Conservation (phyloP, 176 grass and related monocot genomes). For the Phragmites australis region DNA sequence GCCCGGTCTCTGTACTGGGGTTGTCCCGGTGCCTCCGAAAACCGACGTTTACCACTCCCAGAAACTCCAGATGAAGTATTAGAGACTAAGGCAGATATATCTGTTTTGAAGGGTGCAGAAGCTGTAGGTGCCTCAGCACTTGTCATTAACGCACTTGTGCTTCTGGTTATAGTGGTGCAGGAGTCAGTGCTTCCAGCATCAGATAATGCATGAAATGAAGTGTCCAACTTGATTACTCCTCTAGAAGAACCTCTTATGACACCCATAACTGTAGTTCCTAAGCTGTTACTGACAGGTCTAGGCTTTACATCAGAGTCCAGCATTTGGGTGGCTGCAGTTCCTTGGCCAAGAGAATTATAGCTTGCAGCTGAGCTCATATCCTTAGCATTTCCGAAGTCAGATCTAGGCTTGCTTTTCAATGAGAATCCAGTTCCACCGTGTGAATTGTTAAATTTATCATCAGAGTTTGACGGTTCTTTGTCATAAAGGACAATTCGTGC, state of each 20-base stretch:
- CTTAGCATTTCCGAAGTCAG: constrained; percentile 54
- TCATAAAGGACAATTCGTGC: constrained; percentile 53
- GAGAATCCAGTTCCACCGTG: constrained; percentile 41
- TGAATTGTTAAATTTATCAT: constrained; percentile 50
- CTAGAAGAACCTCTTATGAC: constrained; percentile 83
- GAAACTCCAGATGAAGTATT: constrained; percentile 54
- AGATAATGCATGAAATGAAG: constrained; percentile 50
- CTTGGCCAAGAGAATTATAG: constrained; percentile 54
- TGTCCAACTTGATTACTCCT: constrained; percentile 73
- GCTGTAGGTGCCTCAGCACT: constrained; percentile 34
- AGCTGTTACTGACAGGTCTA: constrained; percentile 60
- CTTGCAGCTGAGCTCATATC: constrained; percentile 32
- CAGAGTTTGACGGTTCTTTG: constrained; percentile 55
- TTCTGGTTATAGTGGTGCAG: constrained; percentile 30
- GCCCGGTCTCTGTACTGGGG: constrained; percentile 90
- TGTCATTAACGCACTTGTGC: constrained; percentile 28
- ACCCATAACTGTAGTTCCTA: constrained; percentile 75
- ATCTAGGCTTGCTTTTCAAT: constrained; percentile 56
- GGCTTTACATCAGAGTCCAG: constrained; percentile 65
- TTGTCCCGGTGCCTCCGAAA: constrained; percentile 85
- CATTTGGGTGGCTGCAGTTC: constrained; percentile 39
- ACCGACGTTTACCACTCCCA: constrained; percentile 78
- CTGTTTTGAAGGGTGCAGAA: constrained; percentile 71
- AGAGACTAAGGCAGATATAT: constrained; percentile 64
- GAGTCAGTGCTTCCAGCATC: constrained; percentile 29